These are phyloP conservation scores for Marvania coccoides DNA, from an alignment of 139 green algal genomes.

Conservation along the genomic window DNA sequence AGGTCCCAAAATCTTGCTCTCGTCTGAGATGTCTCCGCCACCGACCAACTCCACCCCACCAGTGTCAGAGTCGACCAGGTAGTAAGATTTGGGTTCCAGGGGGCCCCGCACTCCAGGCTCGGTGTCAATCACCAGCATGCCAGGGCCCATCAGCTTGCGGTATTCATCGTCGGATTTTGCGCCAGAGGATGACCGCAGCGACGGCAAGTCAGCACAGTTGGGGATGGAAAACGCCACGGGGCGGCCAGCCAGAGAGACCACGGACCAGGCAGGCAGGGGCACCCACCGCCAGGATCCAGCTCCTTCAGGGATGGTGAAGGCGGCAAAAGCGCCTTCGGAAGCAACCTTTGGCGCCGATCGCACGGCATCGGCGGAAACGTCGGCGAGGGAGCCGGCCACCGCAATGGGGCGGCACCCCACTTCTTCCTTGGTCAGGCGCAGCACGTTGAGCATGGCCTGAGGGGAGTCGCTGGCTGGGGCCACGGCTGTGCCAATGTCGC, in stretches of 20 bases:
- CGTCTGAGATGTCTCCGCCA: conserved; percentile 4
- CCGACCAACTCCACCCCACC: conserved; percentile 25
- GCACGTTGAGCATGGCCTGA: conserved; percentile 25
- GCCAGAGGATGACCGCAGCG: conserved; percentile 23
- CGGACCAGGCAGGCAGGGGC: conserved; percentile 61
- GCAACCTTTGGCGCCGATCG: conserved; percentile 32
- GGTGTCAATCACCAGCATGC: conserved; percentile 55
- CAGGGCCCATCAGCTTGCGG: conserved; percentile 39
- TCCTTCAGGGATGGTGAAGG: conserved; percentile 34
- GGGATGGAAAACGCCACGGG: conserved; percentile 49
- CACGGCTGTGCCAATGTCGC: background rate
- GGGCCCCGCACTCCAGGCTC: background rate
- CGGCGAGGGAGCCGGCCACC: conserved; percentile 27
- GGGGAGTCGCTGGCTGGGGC: background rate
- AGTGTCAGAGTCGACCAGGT: conserved; percentile 19
- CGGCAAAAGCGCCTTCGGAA: conserved; percentile 48
- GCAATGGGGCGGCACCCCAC: conserved; percentile 47
- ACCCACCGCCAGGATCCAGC: conserved; percentile 1
- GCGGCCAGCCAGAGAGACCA: conserved; percentile 41
- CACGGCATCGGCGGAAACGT: conserved; percentile 21
- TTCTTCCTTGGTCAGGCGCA: conserved; percentile 59
- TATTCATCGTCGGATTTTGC: conserved; percentile 55
- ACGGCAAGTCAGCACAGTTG: conserved; percentile 40
- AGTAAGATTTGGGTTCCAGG: conserved; percentile 23
- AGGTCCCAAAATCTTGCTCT: conserved; percentile 8